A percentile compares a stretch with the other conserved stretches of the same genome.
These are phyloP conservation scores for Acidomyces sp. DNA, from an alignment of 495 filamentous ascomycete genomes.

Conservation along the genomic window DNA sequence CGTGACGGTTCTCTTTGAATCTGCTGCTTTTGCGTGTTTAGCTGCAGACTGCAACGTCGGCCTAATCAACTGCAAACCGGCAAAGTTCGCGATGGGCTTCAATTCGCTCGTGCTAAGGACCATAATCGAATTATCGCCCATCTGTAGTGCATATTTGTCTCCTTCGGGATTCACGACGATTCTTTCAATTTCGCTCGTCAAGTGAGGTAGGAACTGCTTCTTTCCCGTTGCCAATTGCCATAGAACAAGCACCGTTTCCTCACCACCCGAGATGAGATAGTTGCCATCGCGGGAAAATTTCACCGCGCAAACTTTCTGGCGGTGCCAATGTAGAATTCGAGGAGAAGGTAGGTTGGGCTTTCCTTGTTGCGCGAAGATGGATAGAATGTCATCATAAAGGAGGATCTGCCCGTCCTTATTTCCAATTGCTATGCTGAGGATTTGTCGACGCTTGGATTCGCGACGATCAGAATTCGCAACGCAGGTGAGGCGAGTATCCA, in stretches of 20 bases:
- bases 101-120: slow-evolving; percentile 81
- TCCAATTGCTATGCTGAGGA: slow-evolving; percentile 57
- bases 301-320: slow-evolving; percentile 61
- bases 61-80: slow-evolving; percentile 55
- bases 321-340: slow-evolving; percentile 76
- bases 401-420: slow-evolving; percentile 60
- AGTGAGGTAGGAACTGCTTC: slow-evolving; percentile 71
- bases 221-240: slow-evolving; percentile 86
- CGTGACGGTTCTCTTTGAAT: background rate
- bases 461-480: slow-evolving; percentile 1
- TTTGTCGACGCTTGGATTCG: background rate
- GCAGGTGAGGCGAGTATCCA: slow-evolving; percentile 38
- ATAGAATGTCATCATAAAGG: slow-evolving; percentile 59
- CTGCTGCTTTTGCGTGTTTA: background rate
- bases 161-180: slow-evolving; percentile 69
- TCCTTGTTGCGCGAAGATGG: slow-evolving; percentile 36
- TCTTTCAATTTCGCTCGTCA: slow-evolving; percentile 68
- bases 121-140: slow-evolving; percentile 84
- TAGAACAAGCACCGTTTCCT: slow-evolving; percentile 79
- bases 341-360: slow-evolving; percentile 21
- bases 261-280: slow-evolving; percentile 85
- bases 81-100: slow-evolving; percentile 62
- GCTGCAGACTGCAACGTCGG: background rate
- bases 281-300: slow-evolving; percentile 95
- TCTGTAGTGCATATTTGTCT: slow-evolving; percentile 62